Percentiles rank a stretch among this genome's conserved stretches.
Conservation (phyloP, 2,329 filamentous ascomycete genomes). For the Cercospora sojina region DNA sequence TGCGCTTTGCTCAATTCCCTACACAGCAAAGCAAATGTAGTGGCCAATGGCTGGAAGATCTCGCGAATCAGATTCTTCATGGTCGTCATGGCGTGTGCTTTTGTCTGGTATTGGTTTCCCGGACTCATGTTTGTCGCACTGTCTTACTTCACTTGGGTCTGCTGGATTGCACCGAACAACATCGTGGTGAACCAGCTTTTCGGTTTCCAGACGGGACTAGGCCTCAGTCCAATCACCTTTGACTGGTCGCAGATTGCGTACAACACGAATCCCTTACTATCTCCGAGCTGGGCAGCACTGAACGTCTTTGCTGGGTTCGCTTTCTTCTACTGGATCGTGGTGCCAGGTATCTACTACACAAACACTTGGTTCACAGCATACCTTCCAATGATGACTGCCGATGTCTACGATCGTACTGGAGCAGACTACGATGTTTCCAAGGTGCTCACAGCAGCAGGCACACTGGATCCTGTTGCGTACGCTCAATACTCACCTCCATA, state of each 20-base stretch:
- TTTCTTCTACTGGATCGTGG: slow-evolving; percentile 46
- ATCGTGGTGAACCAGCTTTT: slow-evolving; percentile 77
- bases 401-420: slow-evolving; percentile 83
- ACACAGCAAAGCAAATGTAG: slow-evolving; percentile 73
- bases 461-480: slow-evolving; percentile 30
- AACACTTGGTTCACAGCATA: slow-evolving; percentile 72
- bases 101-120: slow-evolving; percentile 73
- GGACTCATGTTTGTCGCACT: slow-evolving; percentile 79
- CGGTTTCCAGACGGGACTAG: slow-evolving; percentile 80
- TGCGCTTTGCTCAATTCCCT: slow-evolving; percentile 86
- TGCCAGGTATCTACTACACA: slow-evolving; percentile 49
- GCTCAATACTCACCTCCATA: slow-evolving; percentile 47
- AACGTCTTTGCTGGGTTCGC: slow-evolving; percentile 49
- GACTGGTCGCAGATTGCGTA: slow-evolving; percentile 89
- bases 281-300: slow-evolving; percentile 40
- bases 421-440: slow-evolving; percentile 76
- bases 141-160: slow-evolving; percentile 85
- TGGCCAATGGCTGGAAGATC: slow-evolving; percentile 64
- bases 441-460: slow-evolving; percentile 59
- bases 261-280: slow-evolving; percentile 67
- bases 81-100: slow-evolving; percentile 67
- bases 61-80: slow-evolving; percentile 84
- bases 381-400: slow-evolving; percentile 80
- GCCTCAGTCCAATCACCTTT: slow-evolving; percentile 80
- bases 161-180: slow-evolving; percentile 84